Evolutionary conservation across 306 rosid genomes (phyloP).

Genomic region (Ceratonia siliqua): DNA sequence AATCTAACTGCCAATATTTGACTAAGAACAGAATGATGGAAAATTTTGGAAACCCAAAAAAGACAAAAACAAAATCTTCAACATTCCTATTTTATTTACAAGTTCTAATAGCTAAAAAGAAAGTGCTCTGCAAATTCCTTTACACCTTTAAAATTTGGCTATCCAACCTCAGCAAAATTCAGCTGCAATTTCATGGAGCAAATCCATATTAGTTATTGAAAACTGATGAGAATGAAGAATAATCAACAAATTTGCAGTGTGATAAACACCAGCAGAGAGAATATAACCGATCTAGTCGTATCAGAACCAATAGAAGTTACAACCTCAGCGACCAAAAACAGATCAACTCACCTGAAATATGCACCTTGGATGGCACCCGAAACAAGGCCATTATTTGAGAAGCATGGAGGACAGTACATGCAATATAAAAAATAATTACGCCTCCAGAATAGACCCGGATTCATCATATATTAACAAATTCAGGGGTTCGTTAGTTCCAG

Average conservation of each 20-base stretch:
- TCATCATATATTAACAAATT: constrained; percentile 55
- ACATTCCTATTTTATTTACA: constrained; percentile 74
- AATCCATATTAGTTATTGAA: not conserved
- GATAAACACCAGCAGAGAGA: not conserved
- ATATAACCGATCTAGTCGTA: too few relatives aligned
- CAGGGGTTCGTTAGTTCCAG: constrained; percentile 52
- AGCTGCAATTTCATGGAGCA: constrained; percentile 32
- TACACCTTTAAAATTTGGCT: constrained; percentile 53
- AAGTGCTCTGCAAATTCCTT: constrained; percentile 47
- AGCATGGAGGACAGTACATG: constrained; percentile 42
- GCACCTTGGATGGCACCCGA: constrained; percentile 40
- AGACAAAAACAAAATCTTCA: constrained; percentile 4
- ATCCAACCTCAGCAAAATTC: constrained; percentile 24
- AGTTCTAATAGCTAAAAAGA: constrained; percentile 42
- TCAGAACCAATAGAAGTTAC: too few relatives aligned
- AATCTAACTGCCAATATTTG: constrained; percentile 52
- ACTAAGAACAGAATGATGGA: constrained; percentile 32
- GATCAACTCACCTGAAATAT: constrained; percentile 53
- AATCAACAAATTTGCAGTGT: not conserved
- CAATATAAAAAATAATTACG: constrained; percentile 52
- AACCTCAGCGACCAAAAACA: not conserved
- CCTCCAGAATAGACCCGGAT: constrained; percentile 47
- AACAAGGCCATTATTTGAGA: constrained; percentile 51
- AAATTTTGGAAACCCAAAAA: not conserved
- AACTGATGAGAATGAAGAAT: not conserved